Percentiles rank a stretch among this genome's conserved stretches.
Evolutionary conservation across 768 basidiomycete genomes (phyloP).

Genomic region (Lyophyllum semitale): DNA sequence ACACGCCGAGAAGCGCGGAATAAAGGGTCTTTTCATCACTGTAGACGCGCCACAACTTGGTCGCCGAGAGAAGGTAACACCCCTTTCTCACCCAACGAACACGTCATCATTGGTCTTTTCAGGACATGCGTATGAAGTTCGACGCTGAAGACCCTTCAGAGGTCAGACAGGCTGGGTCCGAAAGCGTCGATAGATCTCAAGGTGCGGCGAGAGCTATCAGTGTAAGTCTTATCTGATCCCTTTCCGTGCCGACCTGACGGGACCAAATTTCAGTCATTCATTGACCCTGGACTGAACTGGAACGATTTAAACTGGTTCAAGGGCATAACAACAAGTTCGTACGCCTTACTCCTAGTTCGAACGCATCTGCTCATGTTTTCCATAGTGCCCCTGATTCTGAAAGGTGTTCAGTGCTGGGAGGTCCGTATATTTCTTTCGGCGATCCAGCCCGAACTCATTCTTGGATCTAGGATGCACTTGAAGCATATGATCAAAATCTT

Average conservation of each 20-base stretch:
- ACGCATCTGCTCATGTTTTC: conserved; percentile 29
- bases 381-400: conserved; percentile 85
- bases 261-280: conserved; percentile 70
- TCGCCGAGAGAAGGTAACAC: conserved; percentile 74
- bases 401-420: conserved; percentile 90
- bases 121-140: conserved; percentile 97
- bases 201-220: conserved; percentile 95
- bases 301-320: conserved; percentile 82
- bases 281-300: conserved; percentile 91
- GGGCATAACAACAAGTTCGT: conserved; percentile 66
- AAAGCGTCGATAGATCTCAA: conserved; percentile 76
- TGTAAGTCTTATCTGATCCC: conserved; percentile 39
- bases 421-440: conserved; percentile 26
- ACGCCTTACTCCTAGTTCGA: conserved; percentile 20
- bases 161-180: conserved; percentile 50
- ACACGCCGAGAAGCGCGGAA: conserved; percentile 87
- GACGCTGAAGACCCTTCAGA: conserved; percentile 74
- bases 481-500: conserved; percentile 77
- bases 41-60: conserved; percentile 98
- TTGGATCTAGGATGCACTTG: conserved; percentile 64
- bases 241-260: neutral
- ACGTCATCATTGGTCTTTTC: neutral
- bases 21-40: conserved; percentile 94
- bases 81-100: neutral
- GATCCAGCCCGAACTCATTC: neutral